These are phyloP conservation scores for Gaillardinia entomophila DNA, from an alignment of 805 yeast species.

Conservation along the genomic window DNA sequence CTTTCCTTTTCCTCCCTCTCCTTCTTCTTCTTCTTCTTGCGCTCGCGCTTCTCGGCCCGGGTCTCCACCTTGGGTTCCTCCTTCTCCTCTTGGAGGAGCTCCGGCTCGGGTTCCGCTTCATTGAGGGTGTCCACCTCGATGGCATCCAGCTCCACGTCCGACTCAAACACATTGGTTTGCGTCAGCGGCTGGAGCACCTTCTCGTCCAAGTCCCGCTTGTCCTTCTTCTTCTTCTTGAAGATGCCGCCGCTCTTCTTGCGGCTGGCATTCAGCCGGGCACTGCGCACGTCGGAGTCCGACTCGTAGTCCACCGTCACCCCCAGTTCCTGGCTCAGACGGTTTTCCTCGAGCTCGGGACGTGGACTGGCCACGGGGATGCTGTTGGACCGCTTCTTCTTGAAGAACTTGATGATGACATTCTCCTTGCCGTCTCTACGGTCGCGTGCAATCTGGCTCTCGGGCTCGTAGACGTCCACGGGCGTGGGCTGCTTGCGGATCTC, in stretches of 20 bases:
- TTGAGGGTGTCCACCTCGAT: neutral
- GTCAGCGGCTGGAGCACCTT: neutral
- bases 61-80: conserved; percentile 1
- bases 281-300: conserved; percentile 11
- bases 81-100: neutral
- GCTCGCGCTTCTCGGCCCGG: conserved; percentile 2
- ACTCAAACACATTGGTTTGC: neutral
- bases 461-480: conserved; percentile 6
- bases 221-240: conserved; percentile 4
- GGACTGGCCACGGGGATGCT: conserved; percentile 5
- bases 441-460: conserved; percentile 3
- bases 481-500: conserved; percentile 14
- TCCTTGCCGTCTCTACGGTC: conserved; percentile 18
- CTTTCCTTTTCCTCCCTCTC: conserved; percentile 4
- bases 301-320: conserved; percentile 24
- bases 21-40: conserved; percentile 5
- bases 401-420: conserved; percentile 35
- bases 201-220: neutral
- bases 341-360: conserved; percentile 3
- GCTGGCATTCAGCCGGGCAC: conserved; percentile 1
- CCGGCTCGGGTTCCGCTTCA: neutral
- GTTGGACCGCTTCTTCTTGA: conserved; percentile 24
- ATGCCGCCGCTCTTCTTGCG: conserved; percentile 2
- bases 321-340: conserved; percentile 4
- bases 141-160: neutral